These are phyloP conservation scores for Monosporascus sp. DNA, from an alignment of 2,329 filamentous ascomycete species.

Conservation along the genomic window DNA sequence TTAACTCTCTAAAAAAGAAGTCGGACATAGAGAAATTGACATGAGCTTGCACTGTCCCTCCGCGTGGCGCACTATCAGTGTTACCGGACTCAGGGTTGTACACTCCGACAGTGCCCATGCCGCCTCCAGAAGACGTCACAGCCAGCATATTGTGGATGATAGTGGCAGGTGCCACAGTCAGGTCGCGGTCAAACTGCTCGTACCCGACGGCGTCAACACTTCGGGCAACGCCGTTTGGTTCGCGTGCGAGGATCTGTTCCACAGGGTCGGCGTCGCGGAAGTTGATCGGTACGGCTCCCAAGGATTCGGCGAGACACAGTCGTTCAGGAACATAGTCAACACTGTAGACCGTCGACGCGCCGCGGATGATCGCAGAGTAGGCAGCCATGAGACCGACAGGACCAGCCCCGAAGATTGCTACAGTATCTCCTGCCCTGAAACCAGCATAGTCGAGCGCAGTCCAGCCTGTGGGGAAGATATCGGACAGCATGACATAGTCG, in stretches of 20 bases:
- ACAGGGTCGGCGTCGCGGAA: conserved; percentile 23
- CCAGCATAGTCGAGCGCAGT: too few species aligned
- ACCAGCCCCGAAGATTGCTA: conserved; percentile 30
- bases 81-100: too few species aligned
- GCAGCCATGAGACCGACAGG: conserved; percentile 29
- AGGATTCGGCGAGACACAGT: conserved; percentile 19
- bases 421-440: not conserved
- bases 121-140: too few species aligned
- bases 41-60: too few species aligned
- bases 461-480: too few species aligned
- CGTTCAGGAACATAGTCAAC: conserved; percentile 24
- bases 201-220: conserved; percentile 20
- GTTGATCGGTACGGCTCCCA: conserved; percentile 30
- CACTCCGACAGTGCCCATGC: too few species aligned
- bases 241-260: conserved; percentile 20
- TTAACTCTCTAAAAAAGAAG: too few species aligned
- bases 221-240: conserved; percentile 18
- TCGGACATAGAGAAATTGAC: too few species aligned
- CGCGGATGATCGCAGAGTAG: conserved; percentile 27
- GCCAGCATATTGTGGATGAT: too few species aligned
- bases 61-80: too few species aligned
- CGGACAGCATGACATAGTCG: too few species aligned
- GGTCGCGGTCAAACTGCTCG: not conserved
- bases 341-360: conserved; percentile 26
- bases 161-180: too few species aligned